These are phyloP conservation scores for Metrosideros polymorpha DNA, from an alignment of 441 rosid species.

Conservation along the genomic window DNA sequence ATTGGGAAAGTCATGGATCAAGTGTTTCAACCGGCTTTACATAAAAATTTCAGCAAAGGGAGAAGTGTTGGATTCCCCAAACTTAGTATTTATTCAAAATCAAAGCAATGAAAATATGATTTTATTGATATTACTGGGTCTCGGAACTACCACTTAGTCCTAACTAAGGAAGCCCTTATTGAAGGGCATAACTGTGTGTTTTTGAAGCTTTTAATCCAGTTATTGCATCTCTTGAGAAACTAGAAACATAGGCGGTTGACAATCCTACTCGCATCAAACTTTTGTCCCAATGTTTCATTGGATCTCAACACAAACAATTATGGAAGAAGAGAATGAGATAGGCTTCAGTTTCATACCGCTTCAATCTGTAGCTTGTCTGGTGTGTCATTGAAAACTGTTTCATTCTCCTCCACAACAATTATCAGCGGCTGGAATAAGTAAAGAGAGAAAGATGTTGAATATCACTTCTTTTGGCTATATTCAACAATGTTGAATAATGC, in stretches of 20 bases:
- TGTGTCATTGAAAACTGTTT: slow-evolving; percentile 38
- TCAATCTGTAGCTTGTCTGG: slow-evolving; percentile 50
- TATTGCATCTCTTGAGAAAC: neutral
- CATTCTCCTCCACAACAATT: slow-evolving; percentile 55
- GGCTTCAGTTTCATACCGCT: slow-evolving; percentile 21
- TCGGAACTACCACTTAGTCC: neutral
- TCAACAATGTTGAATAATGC: neutral
- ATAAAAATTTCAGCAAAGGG: neutral
- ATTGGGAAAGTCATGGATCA: neutral
- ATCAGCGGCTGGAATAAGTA: slow-evolving; percentile 36
- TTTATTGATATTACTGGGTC: neutral
- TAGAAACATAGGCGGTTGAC: neutral
- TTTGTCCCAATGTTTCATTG: neutral
- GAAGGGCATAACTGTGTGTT: neutral
- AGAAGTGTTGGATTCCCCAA: neutral
- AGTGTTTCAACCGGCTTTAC: neutral
- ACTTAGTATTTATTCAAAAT: neutral
- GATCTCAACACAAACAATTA: neutral
- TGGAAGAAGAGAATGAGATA: neutral
- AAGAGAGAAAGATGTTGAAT: neutral
- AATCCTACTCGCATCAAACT: neutral
- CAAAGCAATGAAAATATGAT: neutral
- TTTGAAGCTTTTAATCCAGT: neutral
- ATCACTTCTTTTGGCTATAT: neutral
- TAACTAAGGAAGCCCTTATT: neutral